phyloP scores from a whole-genome alignment of 306 rosid species.

The Citrullus amarus region DNA sequence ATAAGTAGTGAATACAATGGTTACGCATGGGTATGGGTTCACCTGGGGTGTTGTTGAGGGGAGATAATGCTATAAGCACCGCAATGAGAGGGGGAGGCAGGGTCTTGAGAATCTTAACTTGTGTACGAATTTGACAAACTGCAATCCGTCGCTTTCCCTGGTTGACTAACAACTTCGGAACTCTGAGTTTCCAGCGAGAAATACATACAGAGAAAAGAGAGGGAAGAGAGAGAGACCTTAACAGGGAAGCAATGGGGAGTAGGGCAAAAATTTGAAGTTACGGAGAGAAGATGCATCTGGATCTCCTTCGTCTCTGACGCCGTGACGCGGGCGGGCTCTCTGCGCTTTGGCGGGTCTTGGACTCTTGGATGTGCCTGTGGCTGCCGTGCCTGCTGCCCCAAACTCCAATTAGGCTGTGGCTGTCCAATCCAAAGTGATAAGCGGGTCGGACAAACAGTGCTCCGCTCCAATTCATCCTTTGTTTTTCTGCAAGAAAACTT shows the following conservation, averaged over 20 bases:
- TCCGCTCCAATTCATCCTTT: too few relatives aligned
- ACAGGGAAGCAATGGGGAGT: neutral
- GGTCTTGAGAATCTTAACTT: neutral
- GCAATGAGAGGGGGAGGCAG: neutral
- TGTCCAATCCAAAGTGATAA: too few relatives aligned
- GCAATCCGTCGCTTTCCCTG: neutral
- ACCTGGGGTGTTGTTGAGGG: neutral
- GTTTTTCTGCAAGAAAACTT: too few relatives aligned
- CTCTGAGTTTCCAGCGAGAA: neutral
- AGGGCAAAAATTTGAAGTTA: neutral
- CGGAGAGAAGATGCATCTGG: neutral
- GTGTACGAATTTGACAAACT: neutral
- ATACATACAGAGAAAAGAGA: neutral
- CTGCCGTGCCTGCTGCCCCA: too few relatives aligned
- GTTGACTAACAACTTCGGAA: neutral
- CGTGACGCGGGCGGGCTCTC: too few relatives aligned
- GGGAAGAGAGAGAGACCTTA: neutral
- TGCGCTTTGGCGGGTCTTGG: too few relatives aligned
- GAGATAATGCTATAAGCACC: neutral
- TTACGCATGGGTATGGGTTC: neutral
- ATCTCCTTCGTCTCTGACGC: neutral
- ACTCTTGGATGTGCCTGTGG: too few relatives aligned
- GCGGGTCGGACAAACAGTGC: too few relatives aligned
- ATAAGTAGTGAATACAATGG: too few relatives aligned
- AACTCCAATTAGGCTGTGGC: too few relatives aligned